phyloP scores from a whole-genome alignment of 2,329 filamentous ascomycete species.

The Fusarium mexicanum region DNA sequence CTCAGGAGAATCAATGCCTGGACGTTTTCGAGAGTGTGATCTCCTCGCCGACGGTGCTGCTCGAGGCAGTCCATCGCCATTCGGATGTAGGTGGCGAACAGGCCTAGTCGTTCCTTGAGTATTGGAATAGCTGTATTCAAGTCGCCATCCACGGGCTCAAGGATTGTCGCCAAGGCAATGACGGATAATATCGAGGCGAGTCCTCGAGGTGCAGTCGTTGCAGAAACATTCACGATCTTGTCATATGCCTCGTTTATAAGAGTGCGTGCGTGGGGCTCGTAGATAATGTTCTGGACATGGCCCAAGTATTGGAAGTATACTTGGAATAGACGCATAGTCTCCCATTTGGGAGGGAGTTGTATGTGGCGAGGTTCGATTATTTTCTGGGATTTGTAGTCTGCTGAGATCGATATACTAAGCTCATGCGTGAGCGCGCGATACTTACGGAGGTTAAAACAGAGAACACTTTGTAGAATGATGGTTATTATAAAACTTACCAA shows the following conservation, averaged over 20 bases:
- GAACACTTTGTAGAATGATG: accelerated
- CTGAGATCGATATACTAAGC: not conserved
- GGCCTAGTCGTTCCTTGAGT: not conserved
- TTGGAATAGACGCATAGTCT: not conserved
- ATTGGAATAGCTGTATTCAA: not conserved
- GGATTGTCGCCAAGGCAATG: not conserved
- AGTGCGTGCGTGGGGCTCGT: not conserved
- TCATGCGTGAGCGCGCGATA: not conserved
- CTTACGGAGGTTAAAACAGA: accelerated
- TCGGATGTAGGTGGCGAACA: not conserved
- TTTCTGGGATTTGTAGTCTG: not conserved
- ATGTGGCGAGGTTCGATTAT: not conserved
- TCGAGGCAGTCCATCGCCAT: not conserved
- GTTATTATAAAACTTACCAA: accelerated
- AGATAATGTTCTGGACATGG: not conserved
- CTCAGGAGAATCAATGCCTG: not conserved
- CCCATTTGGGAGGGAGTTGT: not conserved
- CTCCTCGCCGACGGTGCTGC: not conserved
- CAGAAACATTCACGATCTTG: not conserved
- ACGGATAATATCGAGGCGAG: not conserved
- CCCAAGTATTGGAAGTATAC: not conserved
- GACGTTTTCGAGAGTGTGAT: not conserved
- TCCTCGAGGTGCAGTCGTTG: not conserved
- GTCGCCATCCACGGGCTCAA: not conserved
- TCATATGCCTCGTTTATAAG: not conserved